Conservation (phyloP, 1,284 basidiomycete species). For the Puccinia brachypodii region DNA sequence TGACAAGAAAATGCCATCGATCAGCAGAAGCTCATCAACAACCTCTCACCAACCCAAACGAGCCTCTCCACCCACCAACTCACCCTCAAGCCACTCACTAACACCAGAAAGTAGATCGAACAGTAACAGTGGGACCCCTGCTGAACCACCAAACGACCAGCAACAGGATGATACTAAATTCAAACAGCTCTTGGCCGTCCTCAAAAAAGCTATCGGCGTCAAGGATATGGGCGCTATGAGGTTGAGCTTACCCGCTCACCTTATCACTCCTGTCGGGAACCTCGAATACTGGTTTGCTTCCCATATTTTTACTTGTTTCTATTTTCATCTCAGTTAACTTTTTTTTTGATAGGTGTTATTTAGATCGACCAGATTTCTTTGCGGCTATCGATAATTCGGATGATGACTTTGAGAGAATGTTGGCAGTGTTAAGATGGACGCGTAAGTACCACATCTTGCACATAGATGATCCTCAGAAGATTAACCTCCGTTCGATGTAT, state of each 20-base stretch:
- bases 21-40: slow-evolving; percentile 9
- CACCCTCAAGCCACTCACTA: background rate
- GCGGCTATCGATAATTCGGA: slow-evolving; percentile 34
- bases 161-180: slow-evolving; percentile 41
- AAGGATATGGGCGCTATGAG: slow-evolving; percentile 43
- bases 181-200: slow-evolving; percentile 27
- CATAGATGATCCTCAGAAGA: too few relatives aligned
- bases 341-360: slow-evolving; percentile 31
- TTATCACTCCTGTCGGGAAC: slow-evolving; percentile 38
- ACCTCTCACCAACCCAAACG: background rate
- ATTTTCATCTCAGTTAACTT: background rate
- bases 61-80: background rate
- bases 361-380: slow-evolving; percentile 46
- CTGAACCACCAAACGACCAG: too few relatives aligned
- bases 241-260: slow-evolving; percentile 28
- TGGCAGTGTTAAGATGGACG: slow-evolving; percentile 45
- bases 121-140: background rate
- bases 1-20: background rate
- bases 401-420: slow-evolving; percentile 37
- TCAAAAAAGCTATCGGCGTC: slow-evolving; percentile 44
- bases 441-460: background rate
- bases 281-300: slow-evolving; percentile 43
- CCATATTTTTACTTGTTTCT: too few relatives aligned
- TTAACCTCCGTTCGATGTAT: background rate
- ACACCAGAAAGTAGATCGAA: background rate